A percentile compares a stretch with the other conserved stretches of the same genome.
These are phyloP conservation scores for Acanthamoeba culbertsoni DNA, from an alignment of 208 protist species.

Conservation along the genomic window DNA sequence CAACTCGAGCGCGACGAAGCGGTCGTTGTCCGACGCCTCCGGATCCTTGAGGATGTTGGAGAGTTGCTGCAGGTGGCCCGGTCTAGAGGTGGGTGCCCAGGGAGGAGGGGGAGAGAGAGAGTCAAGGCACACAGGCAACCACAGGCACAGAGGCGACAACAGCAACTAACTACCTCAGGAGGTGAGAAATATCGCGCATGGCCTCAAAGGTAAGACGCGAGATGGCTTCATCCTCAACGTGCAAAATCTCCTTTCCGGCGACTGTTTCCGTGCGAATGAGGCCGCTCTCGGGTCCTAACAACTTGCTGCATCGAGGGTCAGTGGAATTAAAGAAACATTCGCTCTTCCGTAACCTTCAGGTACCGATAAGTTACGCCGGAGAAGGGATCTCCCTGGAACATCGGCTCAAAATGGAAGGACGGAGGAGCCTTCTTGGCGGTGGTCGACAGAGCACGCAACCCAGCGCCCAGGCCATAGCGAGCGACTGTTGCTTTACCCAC, in stretches of 20 bases:
- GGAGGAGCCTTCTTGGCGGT: neutral
- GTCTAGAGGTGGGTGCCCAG: slow-evolving; percentile 50
- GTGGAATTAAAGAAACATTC: too few relatives aligned
- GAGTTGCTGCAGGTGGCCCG: slow-evolving; percentile 89
- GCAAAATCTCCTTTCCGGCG: slow-evolving; percentile 68
- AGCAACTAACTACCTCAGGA: slow-evolving; percentile 84
- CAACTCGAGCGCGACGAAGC: slow-evolving; percentile 95
- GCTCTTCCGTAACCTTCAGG: neutral
- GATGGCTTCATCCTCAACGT: slow-evolving; percentile 90
- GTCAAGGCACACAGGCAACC: too few relatives aligned
- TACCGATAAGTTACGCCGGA: neutral
- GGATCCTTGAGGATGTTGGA: slow-evolving; percentile 94
- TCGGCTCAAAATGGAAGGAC: neutral
- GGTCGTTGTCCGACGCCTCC: slow-evolving; percentile 95
- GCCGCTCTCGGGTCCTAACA: neutral
- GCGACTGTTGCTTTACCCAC: too few relatives aligned
- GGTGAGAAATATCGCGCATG: slow-evolving; percentile 93
- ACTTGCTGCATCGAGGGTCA: neutral
- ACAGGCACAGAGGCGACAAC: neutral
- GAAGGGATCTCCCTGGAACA: neutral
- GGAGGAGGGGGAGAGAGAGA: too few relatives aligned
- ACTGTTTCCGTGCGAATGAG: neutral
- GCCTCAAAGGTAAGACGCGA: slow-evolving; percentile 87
- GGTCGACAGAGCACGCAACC: neutral
- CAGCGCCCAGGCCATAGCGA: too few relatives aligned